Percentiles rank a stretch among this genome's conserved stretches.
These are phyloP conservation scores for Elsinoe batatas DNA, from an alignment of 2,329 filamentous ascomycete species.

Conservation along the genomic window DNA sequence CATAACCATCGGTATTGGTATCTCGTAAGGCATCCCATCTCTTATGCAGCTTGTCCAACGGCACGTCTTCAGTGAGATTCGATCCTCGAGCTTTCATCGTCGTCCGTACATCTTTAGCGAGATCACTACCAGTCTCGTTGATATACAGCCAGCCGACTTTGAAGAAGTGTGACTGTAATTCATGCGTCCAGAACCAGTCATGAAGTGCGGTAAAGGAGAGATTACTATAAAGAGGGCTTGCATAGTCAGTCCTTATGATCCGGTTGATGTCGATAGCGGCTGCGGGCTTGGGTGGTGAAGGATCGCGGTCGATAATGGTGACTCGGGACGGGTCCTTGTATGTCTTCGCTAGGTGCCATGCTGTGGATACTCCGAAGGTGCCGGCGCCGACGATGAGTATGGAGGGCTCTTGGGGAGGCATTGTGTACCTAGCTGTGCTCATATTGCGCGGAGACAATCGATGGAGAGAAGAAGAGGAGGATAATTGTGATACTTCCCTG, in stretches of 20 bases:
- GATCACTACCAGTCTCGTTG: constrained; percentile 38
- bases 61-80: constrained; percentile 34
- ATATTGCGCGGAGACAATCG: neutral
- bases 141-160: constrained; percentile 51
- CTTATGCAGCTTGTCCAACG: constrained; percentile 31
- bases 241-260: constrained; percentile 26
- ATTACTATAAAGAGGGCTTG: constrained; percentile 21
- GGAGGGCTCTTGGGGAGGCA: constrained; percentile 10
- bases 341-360: constrained; percentile 49
- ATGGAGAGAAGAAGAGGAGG: neutral
- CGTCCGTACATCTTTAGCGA: constrained; percentile 42
- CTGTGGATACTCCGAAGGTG: constrained; percentile 56
- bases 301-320: constrained; percentile 49
- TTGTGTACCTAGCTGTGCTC: neutral
- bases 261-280: constrained; percentile 26
- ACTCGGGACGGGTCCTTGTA: constrained; percentile 38
- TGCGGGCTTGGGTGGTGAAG: constrained; percentile 37
- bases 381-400: constrained; percentile 54
- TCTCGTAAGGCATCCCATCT: constrained; percentile 34
- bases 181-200: constrained; percentile 27
- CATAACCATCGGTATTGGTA: constrained; percentile 30
- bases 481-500: neutral
- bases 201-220: constrained; percentile 31
- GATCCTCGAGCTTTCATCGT: constrained; percentile 43
- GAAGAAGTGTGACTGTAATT: constrained; percentile 41